Percentiles rank a stretch among this genome's conserved stretches.
Conservation (phyloP, 345 rosid genomes). For the Eucalyptus coolabah region DNA sequence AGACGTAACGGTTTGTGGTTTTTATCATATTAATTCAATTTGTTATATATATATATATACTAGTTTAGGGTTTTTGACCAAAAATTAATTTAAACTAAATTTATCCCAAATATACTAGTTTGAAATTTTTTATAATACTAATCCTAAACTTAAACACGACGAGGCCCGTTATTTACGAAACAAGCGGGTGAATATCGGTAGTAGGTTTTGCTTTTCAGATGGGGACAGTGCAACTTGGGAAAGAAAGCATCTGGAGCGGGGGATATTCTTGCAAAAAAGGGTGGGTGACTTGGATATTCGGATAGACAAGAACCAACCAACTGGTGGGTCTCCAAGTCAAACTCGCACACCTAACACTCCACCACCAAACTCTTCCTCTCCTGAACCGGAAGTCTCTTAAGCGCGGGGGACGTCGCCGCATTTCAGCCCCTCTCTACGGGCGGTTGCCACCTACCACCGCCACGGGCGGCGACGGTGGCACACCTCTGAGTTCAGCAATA, state of each 20-base stretch:
- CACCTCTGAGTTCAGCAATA: background rate
- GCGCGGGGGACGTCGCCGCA: background rate
- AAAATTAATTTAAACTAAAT: too few relatives aligned
- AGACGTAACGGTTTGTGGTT: fast-evolving
- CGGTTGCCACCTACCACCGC: background rate
- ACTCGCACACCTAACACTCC: background rate
- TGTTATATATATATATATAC: too few relatives aligned
- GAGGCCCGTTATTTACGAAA: background rate
- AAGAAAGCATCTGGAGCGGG: background rate
- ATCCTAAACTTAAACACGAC: background rate
- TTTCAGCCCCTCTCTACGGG: background rate
- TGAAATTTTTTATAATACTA: too few relatives aligned
- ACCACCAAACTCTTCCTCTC: background rate
- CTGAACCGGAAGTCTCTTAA: background rate
- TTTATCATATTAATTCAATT: too few relatives aligned
- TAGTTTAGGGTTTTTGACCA: fast-evolving
- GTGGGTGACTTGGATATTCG: background rate
- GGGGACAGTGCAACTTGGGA: background rate
- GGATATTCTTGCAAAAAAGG: background rate
- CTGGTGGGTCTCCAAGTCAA: background rate
- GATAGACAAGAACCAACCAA: background rate
- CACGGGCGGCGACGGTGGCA: background rate
- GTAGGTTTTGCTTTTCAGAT: background rate
- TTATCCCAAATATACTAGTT: fast-evolving
- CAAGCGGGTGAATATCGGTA: background rate